phyloP scores from a whole-genome alignment of 192 early-diverging fungal genomes.

The Pilobolus umbonatus region DNA sequence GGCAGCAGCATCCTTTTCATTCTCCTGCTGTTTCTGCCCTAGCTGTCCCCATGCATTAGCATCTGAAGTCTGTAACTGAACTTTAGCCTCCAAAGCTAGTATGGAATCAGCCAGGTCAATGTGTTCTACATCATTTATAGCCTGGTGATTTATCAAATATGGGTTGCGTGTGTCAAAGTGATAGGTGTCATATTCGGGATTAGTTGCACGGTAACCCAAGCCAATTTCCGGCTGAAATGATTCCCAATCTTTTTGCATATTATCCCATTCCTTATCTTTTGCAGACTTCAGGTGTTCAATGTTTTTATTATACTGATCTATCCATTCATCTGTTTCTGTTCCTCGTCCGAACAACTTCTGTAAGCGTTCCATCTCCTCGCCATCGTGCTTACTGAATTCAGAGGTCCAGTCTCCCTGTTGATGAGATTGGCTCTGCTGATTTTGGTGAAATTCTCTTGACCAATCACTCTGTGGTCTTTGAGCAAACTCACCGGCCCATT shows the following conservation, averaged over 20 bases:
- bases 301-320: slow-evolving; percentile 63
- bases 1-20: slow-evolving; percentile 89
- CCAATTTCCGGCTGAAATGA: slow-evolving; percentile 22
- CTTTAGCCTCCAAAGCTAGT: slow-evolving; percentile 80
- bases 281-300: slow-evolving; percentile 60
- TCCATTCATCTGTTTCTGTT: slow-evolving; percentile 59
- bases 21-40: slow-evolving; percentile 89
- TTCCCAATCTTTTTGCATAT: slow-evolving; percentile 72
- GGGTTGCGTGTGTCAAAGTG: slow-evolving; percentile 75
- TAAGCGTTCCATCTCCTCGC: slow-evolving; percentile 38
- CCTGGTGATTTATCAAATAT: slow-evolving; percentile 50
- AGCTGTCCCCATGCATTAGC: slow-evolving; percentile 79
- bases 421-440: background rate
- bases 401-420: slow-evolving; percentile 10
- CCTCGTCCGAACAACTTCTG: slow-evolving; percentile 50
- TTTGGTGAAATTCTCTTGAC: slow-evolving; percentile 1
- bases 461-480: slow-evolving; percentile 16
- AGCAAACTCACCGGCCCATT: slow-evolving; percentile 26
- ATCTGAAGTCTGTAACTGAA: slow-evolving; percentile 73
- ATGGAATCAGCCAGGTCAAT: slow-evolving; percentile 79
- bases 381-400: slow-evolving; percentile 6
- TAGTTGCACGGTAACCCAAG: slow-evolving; percentile 41
- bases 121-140: slow-evolving; percentile 45
- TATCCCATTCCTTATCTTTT: slow-evolving; percentile 65
- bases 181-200: slow-evolving; percentile 61